Conservation (phyloP, 2,329 filamentous ascomycete species). For the Xylogone sp. region DNA sequence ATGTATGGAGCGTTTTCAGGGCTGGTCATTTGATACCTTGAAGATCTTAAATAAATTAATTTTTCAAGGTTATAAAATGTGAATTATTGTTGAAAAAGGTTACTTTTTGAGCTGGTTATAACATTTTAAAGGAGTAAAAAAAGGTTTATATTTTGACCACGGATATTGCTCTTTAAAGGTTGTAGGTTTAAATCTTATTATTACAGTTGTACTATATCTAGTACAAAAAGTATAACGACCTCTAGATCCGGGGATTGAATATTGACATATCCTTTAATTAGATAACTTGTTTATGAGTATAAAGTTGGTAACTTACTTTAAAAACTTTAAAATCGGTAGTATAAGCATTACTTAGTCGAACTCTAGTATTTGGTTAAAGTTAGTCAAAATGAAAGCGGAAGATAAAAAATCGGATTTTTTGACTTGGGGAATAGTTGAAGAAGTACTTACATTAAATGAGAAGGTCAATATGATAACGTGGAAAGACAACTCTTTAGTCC, state of each 20-base stretch:
- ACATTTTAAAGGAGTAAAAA: neutral
- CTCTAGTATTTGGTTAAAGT: neutral
- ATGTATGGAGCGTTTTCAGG: neutral
- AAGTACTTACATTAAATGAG: neutral
- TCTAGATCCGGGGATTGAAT: neutral
- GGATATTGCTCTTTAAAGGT: neutral
- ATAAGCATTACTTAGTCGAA: neutral
- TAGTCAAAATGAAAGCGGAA: neutral
- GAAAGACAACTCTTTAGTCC: neutral
- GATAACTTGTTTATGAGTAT: too few species aligned
- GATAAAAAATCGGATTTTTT: neutral
- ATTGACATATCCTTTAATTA: too few species aligned
- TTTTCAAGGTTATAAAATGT: neutral
- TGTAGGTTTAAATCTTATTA: neutral
- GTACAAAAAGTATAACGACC: neutral
- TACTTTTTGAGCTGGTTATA: neutral
- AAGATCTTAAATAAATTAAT: neutral
- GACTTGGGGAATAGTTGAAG: neutral
- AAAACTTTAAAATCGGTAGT: too few species aligned
- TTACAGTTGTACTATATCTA: neutral
- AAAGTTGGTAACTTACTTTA: too few species aligned
- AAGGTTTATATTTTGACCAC: neutral
- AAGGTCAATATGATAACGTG: neutral
- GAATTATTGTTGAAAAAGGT: neutral
- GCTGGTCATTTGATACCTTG: neutral